Conservation (phyloP, 1,284 basidiomycete genomes). For the Heterobasidion occidentale region DNA sequence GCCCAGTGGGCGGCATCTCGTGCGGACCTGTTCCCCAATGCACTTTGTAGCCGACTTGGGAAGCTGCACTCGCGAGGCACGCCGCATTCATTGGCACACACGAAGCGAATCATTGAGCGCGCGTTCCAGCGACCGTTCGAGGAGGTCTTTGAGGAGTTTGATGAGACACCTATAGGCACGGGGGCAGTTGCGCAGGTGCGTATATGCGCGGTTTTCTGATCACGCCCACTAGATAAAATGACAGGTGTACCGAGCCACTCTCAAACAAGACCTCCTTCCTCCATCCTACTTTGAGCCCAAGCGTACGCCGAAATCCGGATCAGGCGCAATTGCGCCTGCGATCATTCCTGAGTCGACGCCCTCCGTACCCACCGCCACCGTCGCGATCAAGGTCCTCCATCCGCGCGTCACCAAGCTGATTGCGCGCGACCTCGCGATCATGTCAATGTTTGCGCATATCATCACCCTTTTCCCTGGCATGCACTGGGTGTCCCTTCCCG, state of each 20-base stretch:
- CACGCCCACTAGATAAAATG: background rate
- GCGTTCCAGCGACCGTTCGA: conserved; percentile 82
- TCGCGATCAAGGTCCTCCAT: conserved; percentile 96
- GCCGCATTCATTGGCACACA: conserved; percentile 79
- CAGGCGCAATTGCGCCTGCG: conserved; percentile 42
- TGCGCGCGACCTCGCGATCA: conserved; percentile 85
- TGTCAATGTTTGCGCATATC: conserved; percentile 84
- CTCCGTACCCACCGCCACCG: conserved; percentile 70
- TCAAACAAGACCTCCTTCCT: conserved; percentile 80
- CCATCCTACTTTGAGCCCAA: conserved; percentile 70
- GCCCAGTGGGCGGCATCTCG: conserved; percentile 98
- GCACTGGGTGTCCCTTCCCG: conserved; percentile 94
- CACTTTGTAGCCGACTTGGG: conserved; percentile 84
- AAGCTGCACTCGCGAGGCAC: conserved; percentile 86
- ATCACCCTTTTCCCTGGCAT: conserved; percentile 86
- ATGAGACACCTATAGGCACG: conserved; percentile 85
- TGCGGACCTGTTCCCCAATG: conserved; percentile 89
- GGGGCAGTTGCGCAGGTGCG: conserved; percentile 94
- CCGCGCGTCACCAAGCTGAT: conserved; percentile 81
- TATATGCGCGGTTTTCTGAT: background rate
- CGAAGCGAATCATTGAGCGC: conserved; percentile 75
- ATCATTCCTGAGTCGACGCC: conserved; percentile 55
- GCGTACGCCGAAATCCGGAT: conserved; percentile 39
- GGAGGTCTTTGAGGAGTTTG: conserved; percentile 91
- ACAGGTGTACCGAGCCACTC: conserved; percentile 80